Percentiles rank a stretch among this genome's conserved stretches.
Conservation (phyloP, 1,284 basidiomycete species). For the Laetiporus sulphureus region DNA sequence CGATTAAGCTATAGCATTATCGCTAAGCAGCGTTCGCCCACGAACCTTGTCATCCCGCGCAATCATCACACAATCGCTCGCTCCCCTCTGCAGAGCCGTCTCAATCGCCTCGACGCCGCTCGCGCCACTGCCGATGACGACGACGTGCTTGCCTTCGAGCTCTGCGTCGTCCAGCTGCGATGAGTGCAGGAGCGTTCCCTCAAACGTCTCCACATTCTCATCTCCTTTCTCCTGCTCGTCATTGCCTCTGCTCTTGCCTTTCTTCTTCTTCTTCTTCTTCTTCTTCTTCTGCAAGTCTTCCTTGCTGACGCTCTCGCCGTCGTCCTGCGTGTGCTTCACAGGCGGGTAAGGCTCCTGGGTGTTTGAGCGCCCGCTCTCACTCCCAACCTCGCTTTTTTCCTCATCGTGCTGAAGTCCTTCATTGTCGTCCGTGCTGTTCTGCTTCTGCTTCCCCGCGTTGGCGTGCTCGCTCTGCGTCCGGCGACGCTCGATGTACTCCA, state of each 20-base stretch:
- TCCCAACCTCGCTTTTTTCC: background rate
- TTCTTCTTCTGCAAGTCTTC: no score
- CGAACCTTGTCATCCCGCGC: slow-evolving; percentile 33
- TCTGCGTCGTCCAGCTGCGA: slow-evolving; percentile 38
- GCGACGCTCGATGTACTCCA: slow-evolving; percentile 9
- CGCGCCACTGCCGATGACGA: slow-evolving; percentile 53
- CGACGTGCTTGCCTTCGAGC: slow-evolving; percentile 39
- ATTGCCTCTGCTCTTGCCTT: slow-evolving; percentile 13
- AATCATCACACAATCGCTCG: slow-evolving; percentile 39
- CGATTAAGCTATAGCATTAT: no score
- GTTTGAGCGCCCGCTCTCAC: background rate
- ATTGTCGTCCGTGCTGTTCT: slow-evolving; percentile 15
- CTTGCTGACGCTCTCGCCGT: no score
- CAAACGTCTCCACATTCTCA: slow-evolving; percentile 31
- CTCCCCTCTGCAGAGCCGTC: slow-evolving; percentile 38
- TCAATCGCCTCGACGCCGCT: slow-evolving; percentile 61
- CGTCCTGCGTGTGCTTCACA: slow-evolving; percentile 7
- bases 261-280: slow-evolving; percentile 1
- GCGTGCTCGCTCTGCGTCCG: slow-evolving; percentile 1
- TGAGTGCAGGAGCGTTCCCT: slow-evolving; percentile 47
- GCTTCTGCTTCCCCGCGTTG: slow-evolving; percentile 11
- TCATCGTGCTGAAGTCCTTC: slow-evolving; percentile 10
- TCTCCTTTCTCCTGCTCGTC: slow-evolving; percentile 13
- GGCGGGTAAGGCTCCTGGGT: slow-evolving; percentile 1
- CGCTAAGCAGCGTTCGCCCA: no score